Percentiles rank a stretch among this genome's conserved stretches.
phyloP scores from a whole-genome alignment of 2,329 filamentous ascomycete genomes.

The Aureobasidium vineae region DNA sequence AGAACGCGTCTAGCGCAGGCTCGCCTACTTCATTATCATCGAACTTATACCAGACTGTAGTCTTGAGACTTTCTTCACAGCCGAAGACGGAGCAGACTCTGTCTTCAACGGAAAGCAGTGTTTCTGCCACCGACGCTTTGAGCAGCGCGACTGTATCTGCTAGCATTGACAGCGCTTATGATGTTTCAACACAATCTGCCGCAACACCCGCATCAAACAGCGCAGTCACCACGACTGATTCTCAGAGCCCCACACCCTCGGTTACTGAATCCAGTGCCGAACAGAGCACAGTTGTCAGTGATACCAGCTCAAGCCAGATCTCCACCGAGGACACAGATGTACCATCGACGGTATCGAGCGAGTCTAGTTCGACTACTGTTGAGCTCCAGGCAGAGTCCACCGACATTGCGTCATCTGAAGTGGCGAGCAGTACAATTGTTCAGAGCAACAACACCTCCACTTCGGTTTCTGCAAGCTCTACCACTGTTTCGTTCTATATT shows the following conservation, averaged over 20 bases:
- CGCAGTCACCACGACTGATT: not conserved
- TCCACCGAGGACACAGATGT: not conserved
- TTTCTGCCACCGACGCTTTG: not conserved
- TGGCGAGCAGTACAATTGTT: not conserved
- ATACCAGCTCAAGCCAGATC: not conserved
- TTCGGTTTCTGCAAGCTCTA: not conserved
- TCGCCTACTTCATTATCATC: not conserved
- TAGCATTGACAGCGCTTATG: not conserved
- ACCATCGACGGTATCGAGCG: not conserved
- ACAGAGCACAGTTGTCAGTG: not conserved
- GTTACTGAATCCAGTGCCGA: not conserved
- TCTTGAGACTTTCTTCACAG: not conserved
- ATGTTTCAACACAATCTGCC: not conserved
- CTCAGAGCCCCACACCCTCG: not conserved
- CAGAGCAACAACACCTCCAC: not conserved
- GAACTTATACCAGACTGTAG: not conserved
- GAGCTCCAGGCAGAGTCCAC: not conserved
- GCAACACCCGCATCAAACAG: conserved; percentile 2
- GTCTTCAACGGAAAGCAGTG: not conserved
- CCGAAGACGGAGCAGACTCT: not conserved
- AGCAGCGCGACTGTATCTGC: not conserved
- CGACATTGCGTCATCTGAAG: not conserved
- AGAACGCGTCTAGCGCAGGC: not conserved
- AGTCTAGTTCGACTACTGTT: not conserved
- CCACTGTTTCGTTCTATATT: not conserved